Conservation (phyloP, 2,329 filamentous ascomycete species). For the Alternaria incomplexa region DNA sequence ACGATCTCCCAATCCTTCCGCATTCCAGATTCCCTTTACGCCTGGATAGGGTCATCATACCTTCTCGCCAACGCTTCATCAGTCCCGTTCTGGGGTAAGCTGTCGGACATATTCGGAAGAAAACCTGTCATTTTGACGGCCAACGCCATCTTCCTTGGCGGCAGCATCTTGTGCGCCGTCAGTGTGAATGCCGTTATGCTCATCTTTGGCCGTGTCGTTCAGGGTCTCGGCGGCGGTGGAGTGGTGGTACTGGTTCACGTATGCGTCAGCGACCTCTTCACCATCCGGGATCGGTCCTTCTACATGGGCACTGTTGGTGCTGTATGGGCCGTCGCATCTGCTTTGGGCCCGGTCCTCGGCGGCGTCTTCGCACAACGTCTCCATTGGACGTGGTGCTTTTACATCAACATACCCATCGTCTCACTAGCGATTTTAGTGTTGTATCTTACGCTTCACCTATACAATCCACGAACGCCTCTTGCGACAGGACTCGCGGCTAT, state of each 20-base stretch:
- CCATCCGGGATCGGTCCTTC: slow-evolving; percentile 51
- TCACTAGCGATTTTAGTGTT: slow-evolving; percentile 57
- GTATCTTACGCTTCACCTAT: slow-evolving; percentile 59
- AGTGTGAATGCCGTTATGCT: slow-evolving; percentile 58
- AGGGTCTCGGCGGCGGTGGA: slow-evolving; percentile 62
- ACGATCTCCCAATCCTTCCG: slow-evolving; percentile 69
- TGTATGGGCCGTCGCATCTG: slow-evolving; percentile 63
- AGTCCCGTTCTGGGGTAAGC: slow-evolving; percentile 51
- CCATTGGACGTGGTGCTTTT: slow-evolving; percentile 60
- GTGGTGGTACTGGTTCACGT: slow-evolving; percentile 61
- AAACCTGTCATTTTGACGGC: slow-evolving; percentile 45
- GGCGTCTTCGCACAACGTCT: slow-evolving; percentile 56
- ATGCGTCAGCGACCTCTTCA: slow-evolving; percentile 62
- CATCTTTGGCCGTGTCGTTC: slow-evolving; percentile 60
- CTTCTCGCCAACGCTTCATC: slow-evolving; percentile 48
- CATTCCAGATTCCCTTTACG: slow-evolving; percentile 70
- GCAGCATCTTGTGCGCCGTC: slow-evolving; percentile 58
- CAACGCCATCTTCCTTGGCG: slow-evolving; percentile 55
- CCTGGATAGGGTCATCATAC: slow-evolving; percentile 70
- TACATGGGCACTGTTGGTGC: slow-evolving; percentile 60
- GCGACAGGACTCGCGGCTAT: slow-evolving; percentile 55
- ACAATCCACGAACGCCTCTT: slow-evolving; percentile 58
- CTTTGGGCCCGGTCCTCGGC: slow-evolving; percentile 60
- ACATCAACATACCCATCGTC: slow-evolving; percentile 55
- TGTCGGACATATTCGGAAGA: slow-evolving; percentile 48